Evolutionary conservation across 2,329 filamentous ascomycete species (phyloP).

Genomic region (Septoria linicola): DNA sequence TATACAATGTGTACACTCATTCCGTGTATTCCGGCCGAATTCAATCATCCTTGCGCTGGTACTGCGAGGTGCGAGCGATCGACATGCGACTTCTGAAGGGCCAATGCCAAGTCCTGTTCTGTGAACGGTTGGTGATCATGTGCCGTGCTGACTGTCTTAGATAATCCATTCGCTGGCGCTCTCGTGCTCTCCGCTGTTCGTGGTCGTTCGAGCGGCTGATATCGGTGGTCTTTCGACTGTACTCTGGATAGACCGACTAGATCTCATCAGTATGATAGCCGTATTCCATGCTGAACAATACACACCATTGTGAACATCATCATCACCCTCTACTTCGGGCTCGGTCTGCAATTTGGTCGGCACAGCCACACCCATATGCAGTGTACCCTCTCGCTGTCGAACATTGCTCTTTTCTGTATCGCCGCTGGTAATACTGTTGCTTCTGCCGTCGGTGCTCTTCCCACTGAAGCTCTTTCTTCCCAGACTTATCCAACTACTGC

Average conservation of each 20-base stretch:
- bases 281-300: conserved; percentile 7
- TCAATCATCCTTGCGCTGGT: conserved; percentile 1
- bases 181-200: conserved; percentile 32
- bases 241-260: conserved; percentile 39
- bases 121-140: conserved; percentile 44
- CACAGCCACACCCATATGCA: conserved; percentile 26
- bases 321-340: conserved; percentile 46
- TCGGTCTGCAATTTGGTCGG: conserved; percentile 37
- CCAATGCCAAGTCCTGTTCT: conserved; percentile 47
- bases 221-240: conserved; percentile 32
- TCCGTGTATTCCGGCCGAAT: neutral
- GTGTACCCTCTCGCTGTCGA: conserved; percentile 17
- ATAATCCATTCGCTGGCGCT: conserved; percentile 27
- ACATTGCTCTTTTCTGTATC: conserved; percentile 25
- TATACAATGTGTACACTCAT: neutral
- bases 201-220: conserved; percentile 24
- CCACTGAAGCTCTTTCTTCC: conserved; percentile 29
- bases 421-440: conserved; percentile 26
- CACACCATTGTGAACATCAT: conserved; percentile 50
- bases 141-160: conserved; percentile 28
- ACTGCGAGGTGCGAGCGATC: conserved; percentile 40
- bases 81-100: conserved; percentile 44
- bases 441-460: conserved; percentile 21
- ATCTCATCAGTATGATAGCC: conserved; percentile 5
- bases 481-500: conserved; percentile 34